These are phyloP conservation scores for Helotiales sp. DNA, from an alignment of 2,329 filamentous ascomycete species.

Conservation along the genomic window DNA sequence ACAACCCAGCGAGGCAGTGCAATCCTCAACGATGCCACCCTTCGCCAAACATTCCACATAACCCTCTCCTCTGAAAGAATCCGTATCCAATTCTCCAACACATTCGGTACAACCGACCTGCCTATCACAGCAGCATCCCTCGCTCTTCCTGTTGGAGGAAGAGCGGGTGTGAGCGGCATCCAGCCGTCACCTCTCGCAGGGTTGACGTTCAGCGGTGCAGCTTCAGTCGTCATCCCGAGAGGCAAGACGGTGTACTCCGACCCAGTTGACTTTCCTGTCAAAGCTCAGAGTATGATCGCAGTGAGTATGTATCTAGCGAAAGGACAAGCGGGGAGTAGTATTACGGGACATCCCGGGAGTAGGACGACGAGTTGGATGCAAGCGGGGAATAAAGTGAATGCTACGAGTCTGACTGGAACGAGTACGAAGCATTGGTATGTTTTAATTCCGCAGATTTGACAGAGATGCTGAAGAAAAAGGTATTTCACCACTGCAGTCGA, in stretches of 20 bases:
- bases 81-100: slow-evolving; percentile 30
- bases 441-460: slow-evolving; percentile 16
- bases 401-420: slow-evolving; percentile 50
- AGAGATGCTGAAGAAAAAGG: slow-evolving; percentile 42
- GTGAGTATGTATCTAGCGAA: slow-evolving; percentile 62
- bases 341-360: slow-evolving; percentile 69
- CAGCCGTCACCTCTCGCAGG: slow-evolving; percentile 55
- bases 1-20: not conserved
- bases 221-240: slow-evolving; percentile 57
- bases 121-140: slow-evolving; percentile 63
- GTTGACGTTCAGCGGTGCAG: slow-evolving; percentile 62
- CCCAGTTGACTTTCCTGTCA: slow-evolving; percentile 59
- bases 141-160: slow-evolving; percentile 58
- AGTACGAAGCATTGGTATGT: slow-evolving; percentile 47
- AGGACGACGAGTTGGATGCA: slow-evolving; percentile 65
- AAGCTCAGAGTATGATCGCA: slow-evolving; percentile 56
- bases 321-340: slow-evolving; percentile 60
- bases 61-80: slow-evolving; percentile 18
- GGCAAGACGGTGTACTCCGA: slow-evolving; percentile 65
- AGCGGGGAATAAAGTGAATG: slow-evolving; percentile 58
- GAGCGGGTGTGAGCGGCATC: slow-evolving; percentile 58
- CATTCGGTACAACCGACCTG: slow-evolving; percentile 48
- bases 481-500: slow-evolving; percentile 67
- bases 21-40: slow-evolving; percentile 22
- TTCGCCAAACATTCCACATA: slow-evolving; percentile 29